phyloP scores from a whole-genome alignment of 73 alveolate genomes.

The Tetrahymena elliotti region DNA sequence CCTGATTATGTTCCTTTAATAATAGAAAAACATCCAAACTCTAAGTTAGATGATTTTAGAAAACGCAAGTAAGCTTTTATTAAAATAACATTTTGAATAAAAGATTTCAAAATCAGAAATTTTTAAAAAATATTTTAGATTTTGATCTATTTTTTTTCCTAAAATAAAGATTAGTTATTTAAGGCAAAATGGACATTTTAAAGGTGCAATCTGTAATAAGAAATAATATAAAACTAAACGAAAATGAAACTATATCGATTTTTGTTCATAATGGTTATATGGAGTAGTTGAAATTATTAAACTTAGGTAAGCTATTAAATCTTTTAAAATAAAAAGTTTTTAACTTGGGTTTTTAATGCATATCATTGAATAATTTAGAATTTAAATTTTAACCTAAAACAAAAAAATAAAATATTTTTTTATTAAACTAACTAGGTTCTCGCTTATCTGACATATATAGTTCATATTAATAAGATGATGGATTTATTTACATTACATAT shows the following conservation, averaged over 20 bases:
- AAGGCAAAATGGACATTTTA: background rate
- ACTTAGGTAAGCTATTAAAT: background rate
- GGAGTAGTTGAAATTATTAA: background rate
- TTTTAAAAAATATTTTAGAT: background rate
- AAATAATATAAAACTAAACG: background rate
- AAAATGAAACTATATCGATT: background rate
- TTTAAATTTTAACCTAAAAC: too few species aligned
- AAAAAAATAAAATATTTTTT: background rate
- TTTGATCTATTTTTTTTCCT: background rate
- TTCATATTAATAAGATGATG: background rate
- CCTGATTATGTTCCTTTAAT: background rate
- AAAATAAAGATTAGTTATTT: background rate
- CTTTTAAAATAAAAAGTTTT: background rate
- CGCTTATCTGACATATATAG: background rate
- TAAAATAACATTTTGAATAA: background rate
- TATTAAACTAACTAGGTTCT: background rate
- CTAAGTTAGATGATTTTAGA: background rate
- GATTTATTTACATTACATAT: background rate
- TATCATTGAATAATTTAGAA: too few species aligned
- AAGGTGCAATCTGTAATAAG: background rate
- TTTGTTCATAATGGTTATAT: background rate
- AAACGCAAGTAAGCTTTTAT: background rate
- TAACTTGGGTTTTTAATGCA: too few species aligned
- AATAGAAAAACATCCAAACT: background rate
- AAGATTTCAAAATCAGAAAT: background rate